phyloP scores from a whole-genome alignment of 208 protist genomes.

The Tritrichomonas musculus region DNA sequence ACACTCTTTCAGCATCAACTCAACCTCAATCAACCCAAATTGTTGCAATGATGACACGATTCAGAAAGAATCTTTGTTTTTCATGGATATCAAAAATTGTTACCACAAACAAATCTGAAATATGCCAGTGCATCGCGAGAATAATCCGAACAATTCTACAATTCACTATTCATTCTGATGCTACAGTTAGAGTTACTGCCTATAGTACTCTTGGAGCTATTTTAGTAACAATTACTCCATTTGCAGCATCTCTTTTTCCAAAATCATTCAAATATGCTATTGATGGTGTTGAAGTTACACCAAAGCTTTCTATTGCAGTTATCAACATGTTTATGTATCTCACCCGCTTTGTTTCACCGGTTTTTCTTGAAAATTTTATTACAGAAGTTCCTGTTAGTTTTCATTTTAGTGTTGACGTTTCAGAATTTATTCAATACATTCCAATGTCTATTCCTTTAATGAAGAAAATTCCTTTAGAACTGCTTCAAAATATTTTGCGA shows the following conservation, averaged over 20 bases:
- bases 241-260: not conserved
- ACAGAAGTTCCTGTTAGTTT: not conserved
- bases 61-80: not conserved
- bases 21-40: too few relatives aligned
- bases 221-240: not conserved
- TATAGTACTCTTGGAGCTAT: not conserved
- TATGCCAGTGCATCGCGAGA: too few relatives aligned
- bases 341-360: not conserved
- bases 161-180: not conserved
- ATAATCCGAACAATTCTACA: not conserved
- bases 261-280: not conserved
- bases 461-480: not conserved
- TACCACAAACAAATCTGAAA: not conserved
- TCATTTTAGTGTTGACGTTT: conserved; percentile 3
- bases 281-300: not conserved
- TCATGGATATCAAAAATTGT: not conserved
- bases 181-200: not conserved
- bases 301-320: conserved; percentile 1
- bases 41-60: not conserved
- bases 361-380: not conserved
- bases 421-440: conserved; percentile 3
- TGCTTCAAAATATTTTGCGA: not conserved
- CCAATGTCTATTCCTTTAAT: conserved; percentile 6
- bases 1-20: too few relatives aligned
- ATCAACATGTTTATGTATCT: conserved; percentile 19